Conservation (phyloP, 768 basidiomycete species). For the Crucibulum laeve region DNA sequence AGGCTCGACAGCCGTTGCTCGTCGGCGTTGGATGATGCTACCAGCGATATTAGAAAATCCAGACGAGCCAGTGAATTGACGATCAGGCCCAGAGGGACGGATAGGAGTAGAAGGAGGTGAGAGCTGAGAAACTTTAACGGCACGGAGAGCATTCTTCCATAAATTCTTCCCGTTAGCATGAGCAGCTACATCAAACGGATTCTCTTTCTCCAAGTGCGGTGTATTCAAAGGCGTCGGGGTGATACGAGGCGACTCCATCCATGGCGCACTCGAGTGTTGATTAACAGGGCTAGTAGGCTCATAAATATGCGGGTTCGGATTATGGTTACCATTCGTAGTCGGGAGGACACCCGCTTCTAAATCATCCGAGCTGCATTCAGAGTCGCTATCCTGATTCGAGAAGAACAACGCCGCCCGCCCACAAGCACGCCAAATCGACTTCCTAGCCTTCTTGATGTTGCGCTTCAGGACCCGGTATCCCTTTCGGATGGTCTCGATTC, state of each 20-base stretch:
- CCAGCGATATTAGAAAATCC: conserved; percentile 3
- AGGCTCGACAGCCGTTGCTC: conserved; percentile 16
- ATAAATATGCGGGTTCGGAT: conserved; percentile 6
- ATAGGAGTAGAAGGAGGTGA: too few species aligned
- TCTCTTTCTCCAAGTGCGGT: conserved; percentile 15
- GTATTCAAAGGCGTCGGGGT: conserved; percentile 10
- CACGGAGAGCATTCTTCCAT: conserved; percentile 39
- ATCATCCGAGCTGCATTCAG: conserved; percentile 10
- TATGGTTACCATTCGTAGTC: conserved; percentile 10
- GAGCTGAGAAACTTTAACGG: too few species aligned
- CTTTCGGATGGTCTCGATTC: conserved; percentile 12
- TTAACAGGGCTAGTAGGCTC: not conserved
- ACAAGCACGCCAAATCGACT: conserved; percentile 1
- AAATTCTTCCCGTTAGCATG: conserved; percentile 32
- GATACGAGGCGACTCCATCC: conserved; percentile 5
- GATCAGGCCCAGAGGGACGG: conserved; percentile 10
- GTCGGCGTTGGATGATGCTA: conserved; percentile 6
- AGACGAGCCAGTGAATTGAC: conserved; percentile 18
- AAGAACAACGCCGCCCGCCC: not conserved
- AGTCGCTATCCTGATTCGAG: conserved; percentile 13
- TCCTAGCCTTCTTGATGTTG: conserved; percentile 7
- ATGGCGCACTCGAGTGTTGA: not conserved
- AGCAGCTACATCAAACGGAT: conserved; percentile 5
- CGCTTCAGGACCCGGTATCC: conserved; percentile 3
- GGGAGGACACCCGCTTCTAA: conserved; percentile 17